A percentile compares a stretch with the other conserved stretches of the same genome.
Conservation (phyloP, 2,329 filamentous ascomycete genomes). For the Fusarium virguliforme region DNA sequence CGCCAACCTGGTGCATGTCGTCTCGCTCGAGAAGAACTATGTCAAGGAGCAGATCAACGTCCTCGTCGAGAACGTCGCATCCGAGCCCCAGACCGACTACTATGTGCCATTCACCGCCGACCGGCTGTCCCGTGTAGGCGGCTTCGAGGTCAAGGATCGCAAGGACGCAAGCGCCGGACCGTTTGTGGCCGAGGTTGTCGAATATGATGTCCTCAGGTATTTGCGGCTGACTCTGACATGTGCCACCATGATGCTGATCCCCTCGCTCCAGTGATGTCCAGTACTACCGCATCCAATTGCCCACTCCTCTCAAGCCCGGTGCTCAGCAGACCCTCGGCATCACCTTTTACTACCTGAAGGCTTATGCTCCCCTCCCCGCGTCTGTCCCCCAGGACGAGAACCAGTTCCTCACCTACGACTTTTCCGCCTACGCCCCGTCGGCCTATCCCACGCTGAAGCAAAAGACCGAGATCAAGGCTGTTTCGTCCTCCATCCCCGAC, state of each 20-base stretch:
- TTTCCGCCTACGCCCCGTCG: conserved; percentile 88
- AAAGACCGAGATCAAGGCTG: conserved; percentile 96
- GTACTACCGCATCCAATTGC: conserved; percentile 88
- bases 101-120: conserved; percentile 88
- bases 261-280: conserved; percentile 74
- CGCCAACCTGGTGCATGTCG: conserved; percentile 88
- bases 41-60: conserved; percentile 93
- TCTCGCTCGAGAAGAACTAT: conserved; percentile 95
- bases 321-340: conserved; percentile 90
- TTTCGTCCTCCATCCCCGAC: conserved; percentile 83
- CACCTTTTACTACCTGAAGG: conserved; percentile 84
- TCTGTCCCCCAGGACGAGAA: conserved; percentile 86
- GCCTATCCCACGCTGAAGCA: conserved; percentile 91
- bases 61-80: conserved; percentile 90
- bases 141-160: conserved; percentile 93
- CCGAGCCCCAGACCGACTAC: conserved; percentile 87
- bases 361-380: conserved; percentile 85
- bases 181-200: conserved; percentile 80
- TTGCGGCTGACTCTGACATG: conserved; percentile 40
- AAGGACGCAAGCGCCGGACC: conserved; percentile 79
- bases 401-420: conserved; percentile 89
- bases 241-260: conserved; percentile 34
- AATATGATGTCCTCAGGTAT: conserved; percentile 74
- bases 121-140: conserved; percentile 83
- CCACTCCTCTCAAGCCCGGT: conserved; percentile 81